phyloP scores from a whole-genome alignment of 441 rosid genomes.

The Populus hybrid region DNA sequence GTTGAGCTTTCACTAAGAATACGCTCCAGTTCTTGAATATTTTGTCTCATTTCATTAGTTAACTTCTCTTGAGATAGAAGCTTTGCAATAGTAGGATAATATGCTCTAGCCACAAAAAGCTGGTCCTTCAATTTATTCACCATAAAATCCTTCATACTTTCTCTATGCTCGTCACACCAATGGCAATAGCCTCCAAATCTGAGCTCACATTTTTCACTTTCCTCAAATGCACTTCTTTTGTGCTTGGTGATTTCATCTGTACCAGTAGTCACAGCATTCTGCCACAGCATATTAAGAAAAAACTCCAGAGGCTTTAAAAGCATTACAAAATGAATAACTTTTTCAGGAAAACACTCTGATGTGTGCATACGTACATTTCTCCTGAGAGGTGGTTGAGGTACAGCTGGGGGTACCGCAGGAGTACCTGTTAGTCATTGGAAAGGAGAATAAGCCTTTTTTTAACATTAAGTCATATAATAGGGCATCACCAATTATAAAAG shows the following conservation, averaged over 20 bases:
- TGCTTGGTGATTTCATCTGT: conserved; percentile 18
- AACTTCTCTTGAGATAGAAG: conserved; percentile 68
- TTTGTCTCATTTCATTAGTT: conserved; percentile 73
- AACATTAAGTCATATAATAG: conserved; percentile 11
- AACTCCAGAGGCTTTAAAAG: conserved; percentile 16
- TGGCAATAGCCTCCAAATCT: conserved; percentile 90
- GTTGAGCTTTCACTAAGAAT: conserved; percentile 76
- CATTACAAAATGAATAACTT: conserved; percentile 11
- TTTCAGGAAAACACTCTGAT: conserved; percentile 4
- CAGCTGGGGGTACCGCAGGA: conserved; percentile 33
- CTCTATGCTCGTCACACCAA: conserved; percentile 78
- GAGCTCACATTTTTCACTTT: conserved; percentile 61
- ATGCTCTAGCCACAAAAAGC: conserved; percentile 93
- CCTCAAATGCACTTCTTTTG: conserved; percentile 34
- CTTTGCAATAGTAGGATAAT: conserved; percentile 91
- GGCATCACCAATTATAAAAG: conserved; percentile 7
- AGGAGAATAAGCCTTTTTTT: not conserved
- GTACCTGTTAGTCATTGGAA: conserved; percentile 33
- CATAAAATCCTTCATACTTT: conserved; percentile 69
- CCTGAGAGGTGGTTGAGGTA: conserved; percentile 30
- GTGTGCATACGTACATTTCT: conserved; percentile 41
- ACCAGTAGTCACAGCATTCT: conserved; percentile 36
- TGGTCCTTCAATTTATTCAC: conserved; percentile 85
- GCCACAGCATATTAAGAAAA: conserved; percentile 28
- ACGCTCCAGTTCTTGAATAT: conserved; percentile 90